Base-by-base conservation (phyloP, 768 basidiomycete genomes). In the Cystofilobasidium macerans region DNA sequence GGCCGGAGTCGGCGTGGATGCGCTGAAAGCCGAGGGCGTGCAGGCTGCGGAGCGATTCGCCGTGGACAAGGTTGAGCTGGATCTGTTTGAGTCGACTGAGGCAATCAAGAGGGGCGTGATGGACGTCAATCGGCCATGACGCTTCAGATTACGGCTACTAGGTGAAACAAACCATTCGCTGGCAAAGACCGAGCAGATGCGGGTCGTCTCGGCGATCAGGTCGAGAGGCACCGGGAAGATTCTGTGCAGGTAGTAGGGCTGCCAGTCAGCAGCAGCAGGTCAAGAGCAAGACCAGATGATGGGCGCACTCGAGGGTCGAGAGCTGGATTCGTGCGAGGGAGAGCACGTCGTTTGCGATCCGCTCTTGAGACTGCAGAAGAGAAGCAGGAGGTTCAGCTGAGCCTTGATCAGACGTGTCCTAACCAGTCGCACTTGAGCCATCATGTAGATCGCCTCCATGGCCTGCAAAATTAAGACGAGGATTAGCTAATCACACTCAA, bases 291-390 rank as follows among this genome's bases (percentile, higher is more conserved):
- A 8, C 16, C 9, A 40, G 42, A 42, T 5, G 42, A 18, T 38
- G 36, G n/a, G 20, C 68, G 61, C 47, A 70, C 53, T 61, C 65
- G 54, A 67, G 61, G 1, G 59, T 67, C 28, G 47, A 48, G 14
- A 61, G 47, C 32, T 67, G 65, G 43, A 67, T 67, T 3, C 65
- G 59, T 18, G 65, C 65, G 54, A 67, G 65, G 30, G 77, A 78
- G 26, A 78, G 71, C 0, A 78, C 76, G 65, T 79, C 78, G 64
- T 78, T 78, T 43, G 75, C 74, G 33, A 79, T 78, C 26, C 76
- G 67, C 56, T 76, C 76, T 69, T 78, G 77, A 11, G 74, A 69
- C 57, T 77, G 64, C n/a, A n/a, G n/a, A n/a, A n/a, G n/a, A n/a
- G n/a, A n/a, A n/a, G n/a, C n/a, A n/a, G n/a, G n/a, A n/a, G n/a